These are phyloP conservation scores for Vigna hirtella DNA, from an alignment of 306 rosid species.

Conservation along the genomic window DNA sequence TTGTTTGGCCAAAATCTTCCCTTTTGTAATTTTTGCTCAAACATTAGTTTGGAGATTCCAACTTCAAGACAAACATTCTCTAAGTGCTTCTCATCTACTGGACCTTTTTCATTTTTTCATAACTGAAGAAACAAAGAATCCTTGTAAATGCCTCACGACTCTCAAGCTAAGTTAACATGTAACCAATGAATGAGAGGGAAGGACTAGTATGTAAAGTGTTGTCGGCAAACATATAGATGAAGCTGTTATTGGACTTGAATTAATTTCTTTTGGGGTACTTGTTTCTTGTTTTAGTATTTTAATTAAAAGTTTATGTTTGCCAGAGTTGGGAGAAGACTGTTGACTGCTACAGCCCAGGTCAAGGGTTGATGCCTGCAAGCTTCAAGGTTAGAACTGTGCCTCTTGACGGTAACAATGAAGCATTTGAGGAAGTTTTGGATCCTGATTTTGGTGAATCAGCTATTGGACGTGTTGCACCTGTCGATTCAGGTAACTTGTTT, in stretches of 20 bases:
- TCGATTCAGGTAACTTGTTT: conserved; percentile 77
- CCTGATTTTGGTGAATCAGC: conserved; percentile 99
- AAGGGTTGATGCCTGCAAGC: conserved; percentile 97
- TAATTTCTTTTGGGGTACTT: conserved; percentile 25
- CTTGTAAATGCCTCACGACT: background rate
- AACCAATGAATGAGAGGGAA: conserved; percentile 10
- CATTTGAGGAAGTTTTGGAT: conserved; percentile 83
- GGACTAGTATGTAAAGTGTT: background rate
- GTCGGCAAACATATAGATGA: conserved; percentile 13
- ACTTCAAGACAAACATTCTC: background rate
- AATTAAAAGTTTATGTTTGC: conserved; percentile 31
- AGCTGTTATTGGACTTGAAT: conserved; percentile 19
- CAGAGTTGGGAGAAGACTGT: conserved; percentile 97
- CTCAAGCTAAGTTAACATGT: conserved; percentile 6
- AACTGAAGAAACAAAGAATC: background rate
- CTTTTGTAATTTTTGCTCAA: background rate
- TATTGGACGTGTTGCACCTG: conserved; percentile 95
- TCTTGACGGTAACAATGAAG: conserved; percentile 76
- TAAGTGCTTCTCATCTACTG: conserved; percentile 4
- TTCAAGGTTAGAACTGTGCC: conserved; percentile 75
- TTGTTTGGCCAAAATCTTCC: background rate
- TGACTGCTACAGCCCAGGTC: conserved; percentile 93
- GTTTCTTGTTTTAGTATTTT: conserved; percentile 17
- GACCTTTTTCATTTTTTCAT: conserved; percentile 3
- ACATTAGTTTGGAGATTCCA: conserved; percentile 8